phyloP scores from a whole-genome alignment of 2,329 filamentous ascomycete genomes.

The Didymella lethalis region DNA sequence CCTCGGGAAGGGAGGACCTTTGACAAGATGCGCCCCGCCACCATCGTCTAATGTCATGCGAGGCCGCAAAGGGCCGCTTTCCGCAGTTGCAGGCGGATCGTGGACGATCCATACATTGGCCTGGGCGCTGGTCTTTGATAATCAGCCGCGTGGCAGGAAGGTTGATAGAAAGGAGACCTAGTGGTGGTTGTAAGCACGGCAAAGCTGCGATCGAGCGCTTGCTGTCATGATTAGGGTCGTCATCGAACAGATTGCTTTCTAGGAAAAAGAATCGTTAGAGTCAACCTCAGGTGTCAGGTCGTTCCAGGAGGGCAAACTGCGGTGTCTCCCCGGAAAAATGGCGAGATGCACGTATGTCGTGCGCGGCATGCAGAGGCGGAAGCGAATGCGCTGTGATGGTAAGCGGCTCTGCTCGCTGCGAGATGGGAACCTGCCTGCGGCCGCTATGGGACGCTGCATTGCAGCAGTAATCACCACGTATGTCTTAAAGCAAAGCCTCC shows the following conservation, averaged over 20 bases:
- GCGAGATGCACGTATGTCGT: constrained; percentile 47
- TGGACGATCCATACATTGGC: constrained; percentile 15
- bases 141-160: constrained; percentile 1
- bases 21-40: constrained; percentile 4
- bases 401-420: constrained; percentile 42
- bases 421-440: constrained; percentile 35
- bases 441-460: constrained; percentile 39
- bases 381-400: constrained; percentile 36
- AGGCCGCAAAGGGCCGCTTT: constrained; percentile 21
- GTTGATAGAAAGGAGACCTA: neutral
- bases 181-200: neutral
- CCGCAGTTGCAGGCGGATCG: constrained; percentile 19
- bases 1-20: constrained; percentile 8
- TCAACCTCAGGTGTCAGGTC: constrained; percentile 28
- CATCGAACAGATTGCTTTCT: constrained; percentile 1
- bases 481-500: constrained; percentile 17
- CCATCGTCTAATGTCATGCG: constrained; percentile 12
- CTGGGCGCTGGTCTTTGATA: constrained; percentile 5
- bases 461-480: constrained; percentile 30
- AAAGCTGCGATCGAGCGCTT: neutral
- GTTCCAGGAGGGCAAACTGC: constrained; percentile 38
- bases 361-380: constrained; percentile 43
- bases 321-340: constrained; percentile 40
- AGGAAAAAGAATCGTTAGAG: constrained; percentile 11
- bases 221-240: neutral